Evolutionary conservation across 805 yeast genomes (phyloP), one percentile per base, ranked within the genome.

Genomic region (Peterozyma xylosa): DNA sequence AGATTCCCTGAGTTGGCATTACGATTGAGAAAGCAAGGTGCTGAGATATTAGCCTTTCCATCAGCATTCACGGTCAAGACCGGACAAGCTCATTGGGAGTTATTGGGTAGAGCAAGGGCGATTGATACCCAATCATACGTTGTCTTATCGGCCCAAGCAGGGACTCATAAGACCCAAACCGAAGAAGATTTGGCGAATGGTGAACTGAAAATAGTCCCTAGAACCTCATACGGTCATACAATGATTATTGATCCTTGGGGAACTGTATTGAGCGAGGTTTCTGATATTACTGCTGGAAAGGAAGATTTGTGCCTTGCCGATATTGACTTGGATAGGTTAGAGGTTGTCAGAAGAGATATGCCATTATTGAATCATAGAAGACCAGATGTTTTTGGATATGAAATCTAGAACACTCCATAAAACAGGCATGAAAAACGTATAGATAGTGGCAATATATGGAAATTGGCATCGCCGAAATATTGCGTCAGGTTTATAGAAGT

Each of bases 211-310:
- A 49, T 32, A n/a, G 48, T 54, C 35, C 71, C 68, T 45, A 67
- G 98, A 45, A 73, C 76, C 45, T 85, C 96, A 48, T 91, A 80
- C 64, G 99, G 99, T 1, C 91, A 88, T 54, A 74, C 95, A 0
- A 67, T 89, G 49, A 80, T 89, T 4, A 74, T 91, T n/a, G 91
- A 86, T 51, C 98, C 99, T 0, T 86, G 95, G 88, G 99, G 98
- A 0, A 70, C 76, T 0, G 70, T 88, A 2, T 48, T 91, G 3
- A 82, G 86, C 1, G 75, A 78, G 47, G 70, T 73, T 27, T 63
- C 75, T 16, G 80, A 74, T 50, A 56, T 67, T 10, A 59, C 57
- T 30, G 43, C 50, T 9, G 60, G 62, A 13, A 62, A 57, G 7
- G 67, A 64, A 15, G 64, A 63, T 11, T 48, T 80, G 11, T 71